Percentiles rank a stretch among this genome's conserved stretches.
Evolutionary conservation across 306 rosid species (phyloP).

Genomic region (Malus orientalis): DNA sequence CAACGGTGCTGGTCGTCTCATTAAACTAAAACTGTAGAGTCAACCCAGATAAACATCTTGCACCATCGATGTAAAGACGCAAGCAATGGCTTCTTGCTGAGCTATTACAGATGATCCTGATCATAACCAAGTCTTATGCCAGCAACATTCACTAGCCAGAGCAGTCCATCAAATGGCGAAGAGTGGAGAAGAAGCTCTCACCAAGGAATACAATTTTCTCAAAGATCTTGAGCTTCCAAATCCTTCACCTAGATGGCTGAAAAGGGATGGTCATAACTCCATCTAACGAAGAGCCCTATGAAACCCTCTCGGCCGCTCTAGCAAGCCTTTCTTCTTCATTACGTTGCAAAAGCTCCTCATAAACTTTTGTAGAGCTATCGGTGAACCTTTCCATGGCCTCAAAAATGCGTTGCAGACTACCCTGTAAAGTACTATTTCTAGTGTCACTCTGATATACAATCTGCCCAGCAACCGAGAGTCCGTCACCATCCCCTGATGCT

Average conservation of each 20-base stretch:
- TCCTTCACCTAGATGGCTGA: background rate
- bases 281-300: constrained; percentile 16
- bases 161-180: constrained; percentile 7
- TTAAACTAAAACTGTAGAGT: background rate
- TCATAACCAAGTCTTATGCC: background rate
- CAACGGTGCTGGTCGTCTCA: background rate
- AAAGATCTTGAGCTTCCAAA: constrained; percentile 6
- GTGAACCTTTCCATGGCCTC: constrained; percentile 97
- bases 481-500: constrained; percentile 47
- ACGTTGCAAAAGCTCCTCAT: constrained; percentile 76
- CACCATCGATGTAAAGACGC: background rate
- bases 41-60: background rate
- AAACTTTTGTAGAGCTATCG: constrained; percentile 52
- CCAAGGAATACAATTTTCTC: constrained; percentile 2
- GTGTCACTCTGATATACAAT: constrained; percentile 69
- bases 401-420: constrained; percentile 76
- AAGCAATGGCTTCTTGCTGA: background rate
- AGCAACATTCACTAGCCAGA: background rate
- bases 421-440: constrained; percentile 63
- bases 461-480: constrained; percentile 45
- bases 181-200: background rate
- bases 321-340: constrained; percentile 50
- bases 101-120: background rate
- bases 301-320: constrained; percentile 32
- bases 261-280: constrained; percentile 3